Evolutionary conservation across 75 land plant genomes (phyloP).

Genomic region (Gnetum montanum): DNA sequence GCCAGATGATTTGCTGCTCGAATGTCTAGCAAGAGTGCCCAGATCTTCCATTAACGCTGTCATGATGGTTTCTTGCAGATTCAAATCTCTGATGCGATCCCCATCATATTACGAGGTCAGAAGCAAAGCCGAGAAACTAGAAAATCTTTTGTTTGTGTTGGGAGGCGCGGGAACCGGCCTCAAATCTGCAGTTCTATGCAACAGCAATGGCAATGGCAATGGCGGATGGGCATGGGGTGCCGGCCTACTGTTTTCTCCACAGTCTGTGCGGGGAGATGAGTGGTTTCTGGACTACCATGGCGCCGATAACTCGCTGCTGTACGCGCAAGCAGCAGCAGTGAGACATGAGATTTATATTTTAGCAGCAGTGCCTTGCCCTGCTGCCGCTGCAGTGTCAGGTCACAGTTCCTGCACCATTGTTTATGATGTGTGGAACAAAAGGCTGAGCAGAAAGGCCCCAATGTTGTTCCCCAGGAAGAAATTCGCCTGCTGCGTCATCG

Average conservation of each 20-base stretch:
- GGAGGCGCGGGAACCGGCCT: constrained; percentile 23
- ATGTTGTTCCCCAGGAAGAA: constrained; percentile 67
- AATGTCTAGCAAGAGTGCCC: constrained; percentile 57
- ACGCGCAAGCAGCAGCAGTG: constrained; percentile 50
- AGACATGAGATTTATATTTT: constrained; percentile 56
- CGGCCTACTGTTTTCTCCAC: constrained; percentile 16
- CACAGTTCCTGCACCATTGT: constrained; percentile 33
- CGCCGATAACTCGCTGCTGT: constrained; percentile 25
- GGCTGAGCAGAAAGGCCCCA: constrained; percentile 24
- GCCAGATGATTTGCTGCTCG: constrained; percentile 83
- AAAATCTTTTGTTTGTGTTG: constrained; percentile 33
- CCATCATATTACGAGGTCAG: constrained; percentile 27
- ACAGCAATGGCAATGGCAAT: constrained; percentile 1
- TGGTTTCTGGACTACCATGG: constrained; percentile 9
- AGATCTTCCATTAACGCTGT: constrained; percentile 25
- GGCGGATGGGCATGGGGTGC: constrained; percentile 43
- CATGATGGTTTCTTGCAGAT: constrained; percentile 36
- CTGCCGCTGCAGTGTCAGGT: too few species aligned
- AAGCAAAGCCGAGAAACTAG: constrained; percentile 15
- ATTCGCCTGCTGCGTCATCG: constrained; percentile 66
- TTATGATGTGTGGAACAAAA: constrained; percentile 68
- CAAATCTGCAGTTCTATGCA: constrained; percentile 25
- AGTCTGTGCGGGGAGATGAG: neutral
- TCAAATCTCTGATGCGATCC: constrained; percentile 22
- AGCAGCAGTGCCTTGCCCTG: constrained; percentile 26